These are phyloP conservation scores for Prunus persica DNA, from an alignment of 306 rosid genomes.

Conservation along the genomic window Prunus_persica_NCBIv2 NC_034009.1:47341501-47342000, in stretches of 20 bases:
- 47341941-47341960: too few relatives aligned
- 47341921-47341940: background rate
- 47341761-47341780: background rate
- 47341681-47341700: conserved; percentile 40
- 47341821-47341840: background rate
- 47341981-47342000: too few relatives aligned
- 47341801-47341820: background rate
- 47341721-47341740: background rate
- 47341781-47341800: background rate
- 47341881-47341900: background rate
- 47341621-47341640: conserved; percentile 46
- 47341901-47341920: background rate
- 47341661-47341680: conserved; percentile 44
- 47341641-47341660: conserved; percentile 63
- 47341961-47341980: too few relatives aligned
- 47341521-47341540: conserved; percentile 35
- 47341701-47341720: conserved; percentile 5
- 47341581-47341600: conserved; percentile 45
- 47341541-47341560: conserved; percentile 46
- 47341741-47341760: background rate
- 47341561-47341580: conserved; percentile 46
- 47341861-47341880: background rate
- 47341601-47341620: conserved; percentile 33
- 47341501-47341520: conserved; percentile 22
- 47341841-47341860: background rate